Percentiles rank a stretch among this genome's conserved stretches.
These are phyloP conservation scores for Catenaria anguillulae DNA, from an alignment of 371 early-diverging fungal species.

Conservation along the genomic window DNA sequence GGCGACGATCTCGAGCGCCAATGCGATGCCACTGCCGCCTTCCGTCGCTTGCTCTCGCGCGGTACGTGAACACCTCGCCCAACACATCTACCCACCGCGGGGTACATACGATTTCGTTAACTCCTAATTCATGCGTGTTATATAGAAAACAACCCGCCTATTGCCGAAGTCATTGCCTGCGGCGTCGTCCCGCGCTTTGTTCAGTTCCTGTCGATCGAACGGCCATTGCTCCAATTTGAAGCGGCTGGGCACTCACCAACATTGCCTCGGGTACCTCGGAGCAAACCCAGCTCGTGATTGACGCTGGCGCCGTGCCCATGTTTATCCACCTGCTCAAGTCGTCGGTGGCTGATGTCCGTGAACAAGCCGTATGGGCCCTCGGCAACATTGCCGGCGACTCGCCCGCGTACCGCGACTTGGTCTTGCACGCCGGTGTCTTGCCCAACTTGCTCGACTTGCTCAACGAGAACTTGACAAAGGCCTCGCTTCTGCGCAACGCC, in stretches of 20 bases:
- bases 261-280: constrained; percentile 96
- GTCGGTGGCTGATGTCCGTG: constrained; percentile 78
- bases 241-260: constrained; percentile 99
- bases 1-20: constrained; percentile 62
- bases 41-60: constrained; percentile 93
- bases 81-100: too few species aligned
- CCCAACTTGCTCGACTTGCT: constrained; percentile 68
- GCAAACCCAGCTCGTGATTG: constrained; percentile 93
- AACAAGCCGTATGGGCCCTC: constrained; percentile 99
- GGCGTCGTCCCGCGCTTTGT: constrained; percentile 94
- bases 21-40: constrained; percentile 71
- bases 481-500: constrained; percentile 94
- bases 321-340: constrained; percentile 85
- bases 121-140: too few species aligned
- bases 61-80: too few species aligned
- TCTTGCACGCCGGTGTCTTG: constrained; percentile 71
- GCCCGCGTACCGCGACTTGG: constrained; percentile 84
- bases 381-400: constrained; percentile 99
- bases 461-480: constrained; percentile 58
- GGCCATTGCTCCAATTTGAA: constrained; percentile 94
- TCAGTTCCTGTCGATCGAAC: constrained; percentile 66
- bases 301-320: constrained; percentile 81
- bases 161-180: constrained; percentile 86
- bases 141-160: constrained; percentile 89
- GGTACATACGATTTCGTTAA: constrained; percentile 1